These are phyloP conservation scores for Russula sp. DNA, from an alignment of 768 basidiomycete genomes.

Conservation along the genomic window DNA sequence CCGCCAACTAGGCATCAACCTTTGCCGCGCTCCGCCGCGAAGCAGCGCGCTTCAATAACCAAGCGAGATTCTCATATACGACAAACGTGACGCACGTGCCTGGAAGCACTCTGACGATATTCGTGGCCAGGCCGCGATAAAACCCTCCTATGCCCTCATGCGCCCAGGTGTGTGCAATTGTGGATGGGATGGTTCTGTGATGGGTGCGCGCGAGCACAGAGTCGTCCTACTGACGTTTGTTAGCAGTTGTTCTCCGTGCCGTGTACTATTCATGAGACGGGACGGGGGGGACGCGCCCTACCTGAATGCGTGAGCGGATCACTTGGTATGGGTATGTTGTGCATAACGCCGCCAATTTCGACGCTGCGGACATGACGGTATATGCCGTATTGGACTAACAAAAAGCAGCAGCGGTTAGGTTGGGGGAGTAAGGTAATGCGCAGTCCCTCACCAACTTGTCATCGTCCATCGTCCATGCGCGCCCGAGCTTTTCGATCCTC, in stretches of 20 bases:
- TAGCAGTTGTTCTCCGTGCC: too few species aligned
- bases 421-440: background rate
- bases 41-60: slow-evolving; percentile 69
- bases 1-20: background rate
- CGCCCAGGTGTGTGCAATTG: slow-evolving; percentile 75
- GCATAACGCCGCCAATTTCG: slow-evolving; percentile 80
- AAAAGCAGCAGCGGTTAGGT: background rate
- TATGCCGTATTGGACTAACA: slow-evolving; percentile 85
- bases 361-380: slow-evolving; percentile 86
- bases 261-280: too few species aligned
- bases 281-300: too few species aligned
- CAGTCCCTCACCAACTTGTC: slow-evolving; percentile 72
- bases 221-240: slow-evolving; percentile 50
- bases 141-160: slow-evolving; percentile 83
- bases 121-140: slow-evolving; percentile 93
- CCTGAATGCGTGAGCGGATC: slow-evolving; percentile 89
- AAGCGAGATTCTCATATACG: slow-evolving; percentile 91
- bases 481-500: slow-evolving; percentile 57
- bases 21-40: slow-evolving; percentile 38
- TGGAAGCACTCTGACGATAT: slow-evolving; percentile 90
- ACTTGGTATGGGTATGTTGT: slow-evolving; percentile 98
- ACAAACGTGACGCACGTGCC: slow-evolving; percentile 98
- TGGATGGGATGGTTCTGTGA: slow-evolving; percentile 77
- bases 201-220: slow-evolving; percentile 46
- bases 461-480: slow-evolving; percentile 62